Evolutionary conservation across 2,329 filamentous ascomycete species (phyloP).

Genomic region (Waltergamsia citrina): DNA sequence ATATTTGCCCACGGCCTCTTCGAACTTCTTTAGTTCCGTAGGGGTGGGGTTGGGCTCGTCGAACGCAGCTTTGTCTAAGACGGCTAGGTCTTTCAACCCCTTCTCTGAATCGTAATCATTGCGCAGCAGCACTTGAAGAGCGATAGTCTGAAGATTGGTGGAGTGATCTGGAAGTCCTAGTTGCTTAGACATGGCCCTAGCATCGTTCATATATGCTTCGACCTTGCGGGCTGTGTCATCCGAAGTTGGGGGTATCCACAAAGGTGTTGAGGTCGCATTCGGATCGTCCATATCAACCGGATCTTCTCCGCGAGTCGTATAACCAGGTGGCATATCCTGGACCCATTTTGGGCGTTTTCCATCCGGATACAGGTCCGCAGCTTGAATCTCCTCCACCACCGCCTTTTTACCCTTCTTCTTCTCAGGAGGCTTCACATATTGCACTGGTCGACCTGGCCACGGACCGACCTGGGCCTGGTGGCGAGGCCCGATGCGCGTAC

Average conservation of each 20-base stretch:
- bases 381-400: slow-evolving; percentile 70
- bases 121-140: slow-evolving; percentile 62
- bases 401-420: slow-evolving; percentile 77
- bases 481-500: slow-evolving; percentile 80
- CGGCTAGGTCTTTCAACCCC: slow-evolving; percentile 61
- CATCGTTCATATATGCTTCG: slow-evolving; percentile 64
- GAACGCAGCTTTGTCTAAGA: slow-evolving; percentile 60
- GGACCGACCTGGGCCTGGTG: slow-evolving; percentile 80
- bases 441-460: slow-evolving; percentile 82
- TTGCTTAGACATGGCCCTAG: slow-evolving; percentile 52
- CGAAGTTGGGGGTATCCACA: slow-evolving; percentile 68
- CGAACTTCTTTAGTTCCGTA: slow-evolving; percentile 79
- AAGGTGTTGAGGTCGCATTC: slow-evolving; percentile 61
- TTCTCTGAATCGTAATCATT: slow-evolving; percentile 62
- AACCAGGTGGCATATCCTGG: slow-evolving; percentile 82
- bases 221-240: slow-evolving; percentile 52
- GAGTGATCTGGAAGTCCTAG: slow-evolving; percentile 66
- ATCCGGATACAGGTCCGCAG: slow-evolving; percentile 70
- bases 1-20: slow-evolving; percentile 81
- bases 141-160: slow-evolving; percentile 83
- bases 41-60: slow-evolving; percentile 76
- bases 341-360: slow-evolving; percentile 88
- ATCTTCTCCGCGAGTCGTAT: slow-evolving; percentile 77
- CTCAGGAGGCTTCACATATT: slow-evolving; percentile 82
- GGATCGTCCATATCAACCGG: slow-evolving; percentile 54